Evolutionary conservation across 768 basidiomycete species (phyloP).

Genomic region (Boletus huronensis): DNA sequence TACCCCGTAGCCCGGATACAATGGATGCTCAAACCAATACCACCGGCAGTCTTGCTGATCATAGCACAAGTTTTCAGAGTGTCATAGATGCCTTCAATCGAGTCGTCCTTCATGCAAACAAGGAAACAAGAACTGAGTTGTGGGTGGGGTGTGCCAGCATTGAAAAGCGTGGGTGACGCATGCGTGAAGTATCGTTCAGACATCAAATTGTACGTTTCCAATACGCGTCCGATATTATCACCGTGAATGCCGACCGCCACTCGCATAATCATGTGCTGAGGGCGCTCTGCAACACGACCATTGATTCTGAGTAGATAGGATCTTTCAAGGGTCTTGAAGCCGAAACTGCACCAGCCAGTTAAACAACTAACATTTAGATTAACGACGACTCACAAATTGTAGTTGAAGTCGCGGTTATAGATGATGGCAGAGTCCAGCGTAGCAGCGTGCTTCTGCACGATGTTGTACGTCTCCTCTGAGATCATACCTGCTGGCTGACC

Average conservation of each 20-base stretch:
- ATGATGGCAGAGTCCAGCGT: constrained; percentile 91
- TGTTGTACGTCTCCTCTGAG: constrained; percentile 77
- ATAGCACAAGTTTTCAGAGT: constrained; percentile 97
- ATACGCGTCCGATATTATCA: constrained; percentile 76
- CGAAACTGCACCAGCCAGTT: constrained; percentile 57
- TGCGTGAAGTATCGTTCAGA: constrained; percentile 98
- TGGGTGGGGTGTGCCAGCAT: constrained; percentile 93
- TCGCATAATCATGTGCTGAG: constrained; percentile 99
- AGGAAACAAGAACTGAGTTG: constrained; percentile 97
- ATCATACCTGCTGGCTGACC: constrained; percentile 86
- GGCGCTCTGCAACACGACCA: constrained; percentile 93
- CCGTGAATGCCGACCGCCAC: constrained; percentile 98
- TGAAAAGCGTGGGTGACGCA: constrained; percentile 96
- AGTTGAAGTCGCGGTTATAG: constrained; percentile 96
- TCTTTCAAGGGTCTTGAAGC: constrained; percentile 99
- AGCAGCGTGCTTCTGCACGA: constrained; percentile 78
- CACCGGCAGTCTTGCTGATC: constrained; percentile 99
- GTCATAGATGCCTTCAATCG: constrained; percentile 98
- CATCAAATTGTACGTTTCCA: constrained; percentile 96
- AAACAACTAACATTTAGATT: background rate
- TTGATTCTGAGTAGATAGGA: constrained; percentile 95
- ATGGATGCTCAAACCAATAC: constrained; percentile 94
- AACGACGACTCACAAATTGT: constrained; percentile 71
- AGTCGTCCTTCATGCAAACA: constrained; percentile 97
- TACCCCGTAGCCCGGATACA: constrained; percentile 94